These are phyloP conservation scores for Pseudogymnoascus sp. DNA, from an alignment of 2,329 filamentous ascomycete species.

Conservation along the genomic window DNA sequence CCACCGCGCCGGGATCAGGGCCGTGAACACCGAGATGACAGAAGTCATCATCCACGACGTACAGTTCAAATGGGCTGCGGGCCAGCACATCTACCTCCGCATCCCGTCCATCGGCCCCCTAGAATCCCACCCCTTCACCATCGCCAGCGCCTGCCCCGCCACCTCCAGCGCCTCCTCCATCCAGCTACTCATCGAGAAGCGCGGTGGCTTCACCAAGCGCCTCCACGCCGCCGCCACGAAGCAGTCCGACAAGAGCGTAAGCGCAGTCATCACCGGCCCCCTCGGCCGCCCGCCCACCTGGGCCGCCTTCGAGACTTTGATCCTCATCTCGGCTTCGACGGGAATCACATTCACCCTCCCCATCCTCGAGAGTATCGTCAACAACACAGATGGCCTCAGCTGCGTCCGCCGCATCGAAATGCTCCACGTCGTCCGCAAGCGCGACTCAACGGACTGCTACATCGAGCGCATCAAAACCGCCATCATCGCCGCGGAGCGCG, in stretches of 20 bases:
- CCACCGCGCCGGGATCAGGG: constrained; percentile 41
- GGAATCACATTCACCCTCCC: constrained; percentile 55
- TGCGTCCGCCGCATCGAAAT: constrained; percentile 48
- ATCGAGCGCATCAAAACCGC: constrained; percentile 40
- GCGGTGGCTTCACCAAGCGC: constrained; percentile 48
- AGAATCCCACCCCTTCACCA: constrained; percentile 54
- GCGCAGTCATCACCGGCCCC: constrained; percentile 46
- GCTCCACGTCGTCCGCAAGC: constrained; percentile 42
- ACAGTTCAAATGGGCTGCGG: constrained; percentile 50
- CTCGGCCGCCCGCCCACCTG: constrained; percentile 48
- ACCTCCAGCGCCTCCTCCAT: constrained; percentile 45
- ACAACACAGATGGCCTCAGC: constrained; percentile 29
- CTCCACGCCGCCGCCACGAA: constrained; percentile 41
- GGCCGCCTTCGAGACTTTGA: constrained; percentile 50
- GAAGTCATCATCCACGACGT: constrained; percentile 52
- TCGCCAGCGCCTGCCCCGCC: constrained; percentile 44
- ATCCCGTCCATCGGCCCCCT: constrained; percentile 40
- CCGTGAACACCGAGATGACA: constrained; percentile 44
- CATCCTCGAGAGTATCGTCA: constrained; percentile 44
- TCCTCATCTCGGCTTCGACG: constrained; percentile 54
- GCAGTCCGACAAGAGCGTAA: constrained; percentile 29
- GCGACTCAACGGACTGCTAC: constrained; percentile 49
- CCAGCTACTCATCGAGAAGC: constrained; percentile 49
- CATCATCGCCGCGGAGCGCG: constrained; percentile 34
- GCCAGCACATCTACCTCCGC: constrained; percentile 56